phyloP scores from a whole-genome alignment of 75 land plant species.

The Ceratopteris richardii region DNA sequence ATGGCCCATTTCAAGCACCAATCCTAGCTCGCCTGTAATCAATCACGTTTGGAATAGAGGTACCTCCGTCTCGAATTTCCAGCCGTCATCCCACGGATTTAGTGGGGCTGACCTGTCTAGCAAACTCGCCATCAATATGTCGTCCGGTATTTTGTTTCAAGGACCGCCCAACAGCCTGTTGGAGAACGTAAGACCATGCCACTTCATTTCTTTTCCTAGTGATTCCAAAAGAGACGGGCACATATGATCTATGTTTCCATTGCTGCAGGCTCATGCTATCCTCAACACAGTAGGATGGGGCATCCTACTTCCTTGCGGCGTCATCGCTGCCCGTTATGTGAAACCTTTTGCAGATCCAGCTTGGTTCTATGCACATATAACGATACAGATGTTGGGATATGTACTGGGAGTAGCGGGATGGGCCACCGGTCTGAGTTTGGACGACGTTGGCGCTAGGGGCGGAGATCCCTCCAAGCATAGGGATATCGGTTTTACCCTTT shows the following conservation, averaged over 20 bases:
- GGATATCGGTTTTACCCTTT: not conserved
- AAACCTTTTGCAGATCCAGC: too few species aligned
- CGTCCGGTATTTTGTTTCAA: too few species aligned
- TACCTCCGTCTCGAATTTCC: slow-evolving; percentile 47
- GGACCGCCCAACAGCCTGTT: too few species aligned
- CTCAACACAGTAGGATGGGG: slow-evolving; percentile 77
- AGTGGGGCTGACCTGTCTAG: slow-evolving; percentile 46
- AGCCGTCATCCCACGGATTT: slow-evolving; percentile 60
- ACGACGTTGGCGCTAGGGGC: slow-evolving; percentile 44
- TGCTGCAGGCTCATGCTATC: slow-evolving; percentile 30
- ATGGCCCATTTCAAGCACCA: slow-evolving; percentile 37
- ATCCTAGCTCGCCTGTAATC: slow-evolving; percentile 36
- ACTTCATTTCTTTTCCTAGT: not conserved
- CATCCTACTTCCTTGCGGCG: slow-evolving; percentile 54
- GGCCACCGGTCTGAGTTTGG: slow-evolving; percentile 50
- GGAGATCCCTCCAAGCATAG: not conserved
- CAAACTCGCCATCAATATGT: slow-evolving; percentile 39
- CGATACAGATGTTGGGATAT: slow-evolving; percentile 40
- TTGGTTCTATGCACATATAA: slow-evolving; percentile 76
- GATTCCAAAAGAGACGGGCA: not conserved
- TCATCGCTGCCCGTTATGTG: slow-evolving; percentile 62
- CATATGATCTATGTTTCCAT: not conserved
- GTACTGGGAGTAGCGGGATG: slow-evolving; percentile 54
- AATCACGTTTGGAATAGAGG: slow-evolving; percentile 84
- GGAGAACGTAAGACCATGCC: too few species aligned